Base-by-base conservation (phyloP, 305 asterid genomes). In the Fraxinus dipetala region DNA sequence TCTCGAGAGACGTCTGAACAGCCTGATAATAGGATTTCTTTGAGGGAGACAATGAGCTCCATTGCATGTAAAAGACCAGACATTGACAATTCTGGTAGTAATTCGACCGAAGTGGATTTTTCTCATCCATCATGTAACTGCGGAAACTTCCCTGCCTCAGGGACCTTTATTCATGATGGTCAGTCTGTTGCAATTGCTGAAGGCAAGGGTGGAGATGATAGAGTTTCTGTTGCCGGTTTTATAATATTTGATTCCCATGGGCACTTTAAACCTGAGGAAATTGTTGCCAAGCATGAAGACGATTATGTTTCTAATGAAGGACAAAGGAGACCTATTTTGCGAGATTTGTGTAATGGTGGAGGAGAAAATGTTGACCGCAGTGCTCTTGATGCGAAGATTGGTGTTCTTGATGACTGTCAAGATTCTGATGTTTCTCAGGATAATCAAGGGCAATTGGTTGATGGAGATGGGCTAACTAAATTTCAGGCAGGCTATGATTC, bases 401-500 rank as follows among this genome's bases (percentile, higher is more conserved):
- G 82, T 40, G 76, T 74, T 48, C 61, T 67, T 36, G 91, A 85
- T 80, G 89, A 86, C 67, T 82, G 80, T 48, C 88, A 26, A 22
- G 81, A 80, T 51, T 86, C 89, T 36, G 87, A 87, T 74, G 85
- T 87, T 81, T 80, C 89, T 70, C 91, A 87, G 84, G 87, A 79
- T 35, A 85, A 80, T 72, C 87, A 13, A 78, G 87, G 51, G 34
- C 85, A 77, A 56, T 45, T 79, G 67, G 83, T 78, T 76, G 86
- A 78, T 83, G 87, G 79, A 61, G 87, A 86, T 81, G 83, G 78
- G 22, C 30, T 40, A 74, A 82, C 87, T 70, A 80, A 81, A 45
- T 80, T 80, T 67, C 88, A 85, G 80, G 92, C 76, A 86, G 95
- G 90, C 78, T 90, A 91, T 85, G 98, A 93, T 86, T 95, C 99